These are phyloP conservation scores for Suillus brevipes DNA, from an alignment of 768 basidiomycete species.

Conservation along the genomic window DNA sequence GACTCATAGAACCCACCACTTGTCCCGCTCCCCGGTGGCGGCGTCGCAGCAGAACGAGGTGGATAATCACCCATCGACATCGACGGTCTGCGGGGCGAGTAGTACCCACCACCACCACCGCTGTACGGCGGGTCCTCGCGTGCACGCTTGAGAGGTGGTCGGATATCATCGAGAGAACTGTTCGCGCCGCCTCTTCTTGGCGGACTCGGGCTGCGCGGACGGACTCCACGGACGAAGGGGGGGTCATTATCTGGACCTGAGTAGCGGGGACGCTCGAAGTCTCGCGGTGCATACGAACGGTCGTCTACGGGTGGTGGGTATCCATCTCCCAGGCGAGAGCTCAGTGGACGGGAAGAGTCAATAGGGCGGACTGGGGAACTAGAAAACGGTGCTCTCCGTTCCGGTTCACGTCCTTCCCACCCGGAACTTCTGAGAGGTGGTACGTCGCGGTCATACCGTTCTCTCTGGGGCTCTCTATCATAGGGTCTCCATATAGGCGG, in stretches of 20 bases:
- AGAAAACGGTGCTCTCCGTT: constrained; percentile 11
- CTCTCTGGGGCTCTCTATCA: constrained; percentile 38
- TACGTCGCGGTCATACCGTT: constrained; percentile 40
- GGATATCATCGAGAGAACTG: constrained; percentile 36
- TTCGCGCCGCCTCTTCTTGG: constrained; percentile 33
- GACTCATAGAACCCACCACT: constrained; percentile 36
- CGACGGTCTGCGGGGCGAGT: constrained; percentile 31
- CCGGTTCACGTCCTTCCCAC: constrained; percentile 7
- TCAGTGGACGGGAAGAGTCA: constrained; percentile 24
- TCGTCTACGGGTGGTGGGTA: constrained; percentile 26
- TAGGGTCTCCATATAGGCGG: constrained; percentile 30
- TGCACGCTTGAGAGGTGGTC: constrained; percentile 46
- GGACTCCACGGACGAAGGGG: constrained; percentile 40
- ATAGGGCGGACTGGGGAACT: constrained; percentile 4
- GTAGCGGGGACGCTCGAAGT: constrained; percentile 33
- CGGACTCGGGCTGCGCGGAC: constrained; percentile 49
- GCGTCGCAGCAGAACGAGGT: constrained; percentile 22
- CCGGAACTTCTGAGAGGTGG: constrained; percentile 19
- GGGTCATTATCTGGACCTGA: constrained; percentile 21
- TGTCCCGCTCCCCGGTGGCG: constrained; percentile 24
- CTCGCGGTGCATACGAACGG: constrained; percentile 27
- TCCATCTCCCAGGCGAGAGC: constrained; percentile 30
- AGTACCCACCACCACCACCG: constrained; percentile 31
- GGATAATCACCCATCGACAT: constrained; percentile 23
- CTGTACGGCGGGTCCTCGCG: constrained; percentile 41